phyloP scores from a whole-genome alignment of 331 rosid species.

The Malus hybrid region DNA sequence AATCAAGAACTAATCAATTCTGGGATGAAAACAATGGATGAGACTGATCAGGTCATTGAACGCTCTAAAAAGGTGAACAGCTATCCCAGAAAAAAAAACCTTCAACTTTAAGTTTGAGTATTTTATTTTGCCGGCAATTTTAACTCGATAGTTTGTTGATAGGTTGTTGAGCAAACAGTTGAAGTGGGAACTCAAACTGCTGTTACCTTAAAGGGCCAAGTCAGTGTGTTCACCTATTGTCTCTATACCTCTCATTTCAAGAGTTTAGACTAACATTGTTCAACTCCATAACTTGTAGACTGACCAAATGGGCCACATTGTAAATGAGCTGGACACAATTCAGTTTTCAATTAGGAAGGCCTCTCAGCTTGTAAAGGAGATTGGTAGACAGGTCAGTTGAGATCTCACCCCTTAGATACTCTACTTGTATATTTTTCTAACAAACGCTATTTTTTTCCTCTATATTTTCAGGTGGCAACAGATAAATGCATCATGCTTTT shows the following conservation, averaged over 20 bases:
- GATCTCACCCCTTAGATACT: not conserved
- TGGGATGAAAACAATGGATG: constrained; percentile 86
- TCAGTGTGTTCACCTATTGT: constrained; percentile 33
- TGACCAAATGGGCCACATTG: constrained; percentile 98
- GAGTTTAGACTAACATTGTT: constrained; percentile 9
- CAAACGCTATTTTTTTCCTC: not conserved
- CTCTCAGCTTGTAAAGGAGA: constrained; percentile 97
- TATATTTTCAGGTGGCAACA: constrained; percentile 78
- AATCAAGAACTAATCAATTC: constrained; percentile 89
- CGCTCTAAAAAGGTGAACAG: constrained; percentile 71
- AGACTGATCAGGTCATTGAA: constrained; percentile 95
- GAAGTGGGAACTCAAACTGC: constrained; percentile 99
- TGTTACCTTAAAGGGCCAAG: constrained; percentile 85
- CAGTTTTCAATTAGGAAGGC: constrained; percentile 97
- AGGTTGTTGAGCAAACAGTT: constrained; percentile 91
- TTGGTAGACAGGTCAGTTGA: constrained; percentile 85
- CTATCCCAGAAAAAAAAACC: not conserved
- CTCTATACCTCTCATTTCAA: not conserved
- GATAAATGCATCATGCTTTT: constrained; percentile 99
- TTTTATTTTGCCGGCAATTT: constrained; percentile 15
- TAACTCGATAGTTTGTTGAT: constrained; percentile 18
- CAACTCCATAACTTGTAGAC: constrained; percentile 45
- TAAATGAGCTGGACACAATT: constrained; percentile 93
- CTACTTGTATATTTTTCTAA: not conserved
- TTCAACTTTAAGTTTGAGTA: not conserved